A percentile compares a stretch with the other conserved stretches of the same genome.
These are phyloP conservation scores for Trametes elegans DNA, from an alignment of 768 basidiomycete genomes.

Conservation along the genomic window DNA sequence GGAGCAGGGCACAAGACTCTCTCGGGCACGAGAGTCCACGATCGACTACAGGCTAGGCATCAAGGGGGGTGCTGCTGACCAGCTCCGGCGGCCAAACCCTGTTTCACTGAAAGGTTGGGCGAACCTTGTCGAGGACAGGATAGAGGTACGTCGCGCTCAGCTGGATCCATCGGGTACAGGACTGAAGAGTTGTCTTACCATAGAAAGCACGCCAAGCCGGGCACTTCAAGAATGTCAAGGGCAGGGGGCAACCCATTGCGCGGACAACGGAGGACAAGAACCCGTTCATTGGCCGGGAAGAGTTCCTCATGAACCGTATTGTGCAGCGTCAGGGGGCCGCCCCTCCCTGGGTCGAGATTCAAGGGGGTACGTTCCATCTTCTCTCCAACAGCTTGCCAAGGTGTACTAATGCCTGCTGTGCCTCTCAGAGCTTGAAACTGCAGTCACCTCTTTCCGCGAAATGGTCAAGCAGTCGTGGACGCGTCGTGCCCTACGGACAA, in stretches of 20 bases:
- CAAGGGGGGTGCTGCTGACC: conserved; percentile 28
- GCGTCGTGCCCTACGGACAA: conserved; percentile 66
- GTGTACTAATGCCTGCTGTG: not conserved
- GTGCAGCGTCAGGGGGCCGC: conserved; percentile 78
- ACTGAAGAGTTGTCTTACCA: not conserved
- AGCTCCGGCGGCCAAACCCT: conserved; percentile 45
- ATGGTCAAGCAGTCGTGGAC: conserved; percentile 68
- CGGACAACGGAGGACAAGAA: conserved; percentile 48
- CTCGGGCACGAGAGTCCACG: conserved; percentile 65
- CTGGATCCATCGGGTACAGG: not conserved
- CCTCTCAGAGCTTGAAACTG: conserved; percentile 60
- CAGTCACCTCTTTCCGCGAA: conserved; percentile 60
- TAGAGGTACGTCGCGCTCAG: conserved; percentile 52
- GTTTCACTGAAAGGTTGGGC: conserved; percentile 72
- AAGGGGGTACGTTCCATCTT: conserved; percentile 47
- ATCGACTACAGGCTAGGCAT: conserved; percentile 75
- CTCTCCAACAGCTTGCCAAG: not conserved
- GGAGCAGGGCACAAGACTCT: conserved; percentile 53
- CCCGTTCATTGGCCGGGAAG: conserved; percentile 70
- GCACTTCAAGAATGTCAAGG: conserved; percentile 68
- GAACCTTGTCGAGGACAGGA: conserved; percentile 71
- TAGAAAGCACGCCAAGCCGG: conserved; percentile 69
- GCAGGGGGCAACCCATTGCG: conserved; percentile 54
- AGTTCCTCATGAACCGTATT: conserved; percentile 85
- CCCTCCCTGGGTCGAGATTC: conserved; percentile 86